These are phyloP conservation scores for Xylaria acuta DNA, from an alignment of 495 filamentous ascomycete genomes.

Conservation along the genomic window DNA sequence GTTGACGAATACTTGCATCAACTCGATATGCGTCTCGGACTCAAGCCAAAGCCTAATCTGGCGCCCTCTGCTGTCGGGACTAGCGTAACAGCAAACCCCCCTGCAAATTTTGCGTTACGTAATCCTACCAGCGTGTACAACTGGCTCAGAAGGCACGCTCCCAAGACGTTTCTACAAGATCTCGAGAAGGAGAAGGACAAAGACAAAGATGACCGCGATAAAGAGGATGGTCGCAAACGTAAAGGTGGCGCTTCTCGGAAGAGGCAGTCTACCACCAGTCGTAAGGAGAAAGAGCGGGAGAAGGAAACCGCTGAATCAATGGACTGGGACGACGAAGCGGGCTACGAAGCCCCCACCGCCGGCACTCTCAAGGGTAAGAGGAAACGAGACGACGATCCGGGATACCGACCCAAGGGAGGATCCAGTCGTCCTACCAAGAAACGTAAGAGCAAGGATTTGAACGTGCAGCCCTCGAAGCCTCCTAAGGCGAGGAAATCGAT, in stretches of 20 bases:
- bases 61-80: conserved; percentile 55
- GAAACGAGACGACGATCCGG: conserved; percentile 68
- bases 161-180: conserved; percentile 83
- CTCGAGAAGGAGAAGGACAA: conserved; percentile 70
- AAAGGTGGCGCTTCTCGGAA: conserved; percentile 40
- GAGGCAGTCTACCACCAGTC: conserved; percentile 37
- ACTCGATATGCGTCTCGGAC: conserved; percentile 70
- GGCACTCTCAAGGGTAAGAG: conserved; percentile 52
- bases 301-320: conserved; percentile 46
- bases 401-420: conserved; percentile 72
- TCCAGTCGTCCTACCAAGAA: conserved; percentile 68
- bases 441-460: conserved; percentile 51
- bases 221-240: conserved; percentile 44
- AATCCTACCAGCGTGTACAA: conserved; percentile 90
- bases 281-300: conserved; percentile 41
- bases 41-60: conserved; percentile 47
- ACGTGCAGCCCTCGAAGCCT: conserved; percentile 29
- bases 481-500: conserved; percentile 33
- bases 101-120: conserved; percentile 64
- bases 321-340: conserved; percentile 54
- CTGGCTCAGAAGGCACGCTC: conserved; percentile 85
- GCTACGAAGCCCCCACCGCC: conserved; percentile 45
- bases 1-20: conserved; percentile 80
- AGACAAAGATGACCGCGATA: conserved; percentile 49
- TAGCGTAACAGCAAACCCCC: conserved; percentile 41